Conservation (phyloP, 2,329 filamentous ascomycete species). For the Didymella arachidicola region DNA sequence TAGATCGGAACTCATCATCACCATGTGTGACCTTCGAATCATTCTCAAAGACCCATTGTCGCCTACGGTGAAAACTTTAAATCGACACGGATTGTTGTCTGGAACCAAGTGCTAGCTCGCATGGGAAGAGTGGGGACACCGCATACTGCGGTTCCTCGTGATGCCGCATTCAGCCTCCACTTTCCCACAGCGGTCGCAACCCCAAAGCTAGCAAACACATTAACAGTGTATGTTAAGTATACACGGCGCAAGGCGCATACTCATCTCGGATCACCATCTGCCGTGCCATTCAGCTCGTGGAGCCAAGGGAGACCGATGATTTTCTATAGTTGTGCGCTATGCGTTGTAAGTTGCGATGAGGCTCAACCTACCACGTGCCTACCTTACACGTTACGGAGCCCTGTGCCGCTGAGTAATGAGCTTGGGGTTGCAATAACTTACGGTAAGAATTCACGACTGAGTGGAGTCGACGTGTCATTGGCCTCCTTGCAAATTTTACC, state of each 20-base stretch:
- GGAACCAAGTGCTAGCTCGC: constrained; percentile 17
- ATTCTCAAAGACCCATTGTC: constrained; percentile 8
- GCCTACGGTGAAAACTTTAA: constrained; percentile 17
- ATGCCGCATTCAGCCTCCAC: constrained; percentile 21
- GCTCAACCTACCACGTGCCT: not conserved
- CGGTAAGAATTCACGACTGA: constrained; percentile 2
- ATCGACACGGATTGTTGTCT: constrained; percentile 12
- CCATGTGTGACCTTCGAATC: constrained; percentile 12
- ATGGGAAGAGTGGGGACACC: constrained; percentile 7
- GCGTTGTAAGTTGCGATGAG: constrained; percentile 9
- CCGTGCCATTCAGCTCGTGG: constrained; percentile 6
- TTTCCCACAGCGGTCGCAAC: constrained; percentile 15
- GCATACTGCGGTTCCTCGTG: constrained; percentile 5
- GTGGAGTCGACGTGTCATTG: constrained; percentile 38
- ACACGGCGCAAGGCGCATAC: constrained; percentile 1
- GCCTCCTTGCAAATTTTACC: constrained; percentile 30
- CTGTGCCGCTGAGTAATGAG: not conserved
- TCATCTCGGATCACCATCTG: constrained; percentile 7
- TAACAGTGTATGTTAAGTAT: constrained; percentile 18
- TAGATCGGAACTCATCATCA: constrained; percentile 13
- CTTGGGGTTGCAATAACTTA: not conserved
- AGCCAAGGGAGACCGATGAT: constrained; percentile 13
- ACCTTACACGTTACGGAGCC: constrained; percentile 13
- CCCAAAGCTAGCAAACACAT: constrained; percentile 5
- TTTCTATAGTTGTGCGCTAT: not conserved